phyloP scores from a whole-genome alignment of 352 stramenopile species.

The Phytopythium kandeliae region DNA sequence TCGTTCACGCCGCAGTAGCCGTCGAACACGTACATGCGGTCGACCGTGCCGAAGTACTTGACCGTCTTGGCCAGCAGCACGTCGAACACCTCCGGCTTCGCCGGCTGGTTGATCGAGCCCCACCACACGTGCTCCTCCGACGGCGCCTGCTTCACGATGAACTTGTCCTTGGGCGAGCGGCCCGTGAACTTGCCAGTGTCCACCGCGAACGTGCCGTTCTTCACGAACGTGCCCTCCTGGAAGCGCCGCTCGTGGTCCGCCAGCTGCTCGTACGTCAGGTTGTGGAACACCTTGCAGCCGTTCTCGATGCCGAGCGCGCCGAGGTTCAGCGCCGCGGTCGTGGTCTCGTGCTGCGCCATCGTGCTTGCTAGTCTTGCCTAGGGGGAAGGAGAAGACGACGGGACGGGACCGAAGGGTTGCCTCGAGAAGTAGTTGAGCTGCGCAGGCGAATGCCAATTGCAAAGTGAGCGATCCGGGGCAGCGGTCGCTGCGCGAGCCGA shows the following conservation, averaged over 20 bases:
- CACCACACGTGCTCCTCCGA: conserved; percentile 96
- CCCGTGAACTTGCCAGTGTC: conserved; percentile 99
- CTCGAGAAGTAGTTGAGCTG: too few species aligned
- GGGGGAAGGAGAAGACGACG: not conserved
- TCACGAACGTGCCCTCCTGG: conserved; percentile 88
- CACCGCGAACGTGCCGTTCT: conserved; percentile 94
- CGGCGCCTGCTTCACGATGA: conserved; percentile 93
- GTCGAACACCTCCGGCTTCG: conserved; percentile 92
- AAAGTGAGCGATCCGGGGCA: conserved; percentile 12
- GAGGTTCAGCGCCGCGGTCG: conserved; percentile 36
- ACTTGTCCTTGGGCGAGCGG: conserved; percentile 98
- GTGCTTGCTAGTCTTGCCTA: not conserved
- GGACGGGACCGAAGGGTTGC: too few species aligned
- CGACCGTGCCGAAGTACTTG: conserved; percentile 88
- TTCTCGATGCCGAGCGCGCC: conserved; percentile 66
- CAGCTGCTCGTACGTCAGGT: conserved; percentile 95
- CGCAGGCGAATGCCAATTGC: conserved; percentile 19
- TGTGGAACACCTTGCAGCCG: conserved; percentile 91
- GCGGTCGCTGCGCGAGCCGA: too few species aligned
- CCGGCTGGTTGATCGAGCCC: conserved; percentile 95
- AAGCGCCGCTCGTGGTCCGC: conserved; percentile 93
- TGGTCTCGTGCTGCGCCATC: conserved; percentile 59
- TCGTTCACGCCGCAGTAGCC: conserved; percentile 93
- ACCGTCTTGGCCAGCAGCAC: conserved; percentile 93
- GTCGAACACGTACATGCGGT: conserved; percentile 97